Conservation (phyloP, 176 grass and related monocot species). For the Poa annua region DNA sequence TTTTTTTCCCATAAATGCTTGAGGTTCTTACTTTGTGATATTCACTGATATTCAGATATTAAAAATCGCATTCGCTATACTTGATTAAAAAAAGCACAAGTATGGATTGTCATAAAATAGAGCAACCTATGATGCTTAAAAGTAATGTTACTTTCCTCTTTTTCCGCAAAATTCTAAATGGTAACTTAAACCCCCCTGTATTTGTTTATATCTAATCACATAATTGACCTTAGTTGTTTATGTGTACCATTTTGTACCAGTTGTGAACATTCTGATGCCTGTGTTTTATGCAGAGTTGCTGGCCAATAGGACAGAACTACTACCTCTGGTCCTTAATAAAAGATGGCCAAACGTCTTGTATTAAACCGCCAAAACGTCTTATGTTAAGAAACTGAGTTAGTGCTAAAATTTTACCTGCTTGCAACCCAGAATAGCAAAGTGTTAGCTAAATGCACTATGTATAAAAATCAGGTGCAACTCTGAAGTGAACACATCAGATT, state of each 20-base stretch:
- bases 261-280: not conserved
- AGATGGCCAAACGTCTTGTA: no score
- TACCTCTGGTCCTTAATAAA: not conserved
- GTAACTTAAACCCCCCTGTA: not conserved
- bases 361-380: no score
- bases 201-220: not conserved
- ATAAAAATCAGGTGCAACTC: not conserved
- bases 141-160: not conserved
- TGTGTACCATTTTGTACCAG: not conserved
- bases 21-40: no score
- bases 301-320: not conserved
- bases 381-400: no score
- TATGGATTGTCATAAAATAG: not conserved
- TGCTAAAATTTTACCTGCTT: not conserved
- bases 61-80: not conserved
- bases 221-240: not conserved
- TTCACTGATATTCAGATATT: no score
- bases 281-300: not conserved
- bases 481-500: not conserved
- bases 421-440: not conserved
- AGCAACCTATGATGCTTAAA: not conserved
- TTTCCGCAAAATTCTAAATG: no score
- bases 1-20: no score
- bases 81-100: not conserved
- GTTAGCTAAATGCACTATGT: not conserved